These are phyloP conservation scores for Scenedesmus sp. DNA, from an alignment of 163 green algal species.

Conservation along the genomic window DNA sequence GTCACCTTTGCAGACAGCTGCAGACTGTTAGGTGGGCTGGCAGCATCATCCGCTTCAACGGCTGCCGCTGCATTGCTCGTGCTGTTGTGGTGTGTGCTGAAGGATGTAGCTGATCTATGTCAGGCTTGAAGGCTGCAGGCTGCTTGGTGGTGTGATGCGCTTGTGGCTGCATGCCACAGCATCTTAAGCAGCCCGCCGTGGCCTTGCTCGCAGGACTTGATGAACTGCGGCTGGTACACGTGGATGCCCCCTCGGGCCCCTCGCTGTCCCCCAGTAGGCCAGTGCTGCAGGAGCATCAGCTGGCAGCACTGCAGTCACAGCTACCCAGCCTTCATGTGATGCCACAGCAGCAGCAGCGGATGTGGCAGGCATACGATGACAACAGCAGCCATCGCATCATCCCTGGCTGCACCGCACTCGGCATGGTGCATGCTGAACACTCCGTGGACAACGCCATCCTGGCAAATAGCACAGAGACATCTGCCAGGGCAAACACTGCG, in stretches of 20 bases:
- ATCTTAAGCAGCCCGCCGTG: too few species aligned
- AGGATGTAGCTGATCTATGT: neutral
- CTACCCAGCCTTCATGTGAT: neutral
- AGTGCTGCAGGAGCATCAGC: constrained; percentile 1
- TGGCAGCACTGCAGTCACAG: constrained; percentile 22
- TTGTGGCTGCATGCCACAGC: neutral
- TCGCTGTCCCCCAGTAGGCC: neutral
- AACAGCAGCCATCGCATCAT: too few species aligned
- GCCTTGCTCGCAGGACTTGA: neutral
- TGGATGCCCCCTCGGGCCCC: neutral
- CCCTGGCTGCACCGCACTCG: neutral
- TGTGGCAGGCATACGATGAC: neutral
- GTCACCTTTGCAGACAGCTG: constrained; percentile 29
- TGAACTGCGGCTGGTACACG: constrained; percentile 13
- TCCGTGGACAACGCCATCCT: neutral
- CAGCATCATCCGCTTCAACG: neutral
- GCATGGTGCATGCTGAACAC: neutral
- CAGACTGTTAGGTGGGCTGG: constrained; percentile 32
- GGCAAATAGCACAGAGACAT: too few species aligned
- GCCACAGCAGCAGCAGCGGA: neutral
- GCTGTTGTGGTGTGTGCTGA: neutral
- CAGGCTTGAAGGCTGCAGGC: neutral
- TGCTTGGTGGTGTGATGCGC: neutral
- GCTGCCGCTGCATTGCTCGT: neutral
- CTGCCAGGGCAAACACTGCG: neutral